Percentiles rank a stretch among this genome's conserved stretches.
These are phyloP conservation scores for Xanthoconium purpureum DNA, from an alignment of 768 basidiomycete species.

Conservation along the genomic window DNA sequence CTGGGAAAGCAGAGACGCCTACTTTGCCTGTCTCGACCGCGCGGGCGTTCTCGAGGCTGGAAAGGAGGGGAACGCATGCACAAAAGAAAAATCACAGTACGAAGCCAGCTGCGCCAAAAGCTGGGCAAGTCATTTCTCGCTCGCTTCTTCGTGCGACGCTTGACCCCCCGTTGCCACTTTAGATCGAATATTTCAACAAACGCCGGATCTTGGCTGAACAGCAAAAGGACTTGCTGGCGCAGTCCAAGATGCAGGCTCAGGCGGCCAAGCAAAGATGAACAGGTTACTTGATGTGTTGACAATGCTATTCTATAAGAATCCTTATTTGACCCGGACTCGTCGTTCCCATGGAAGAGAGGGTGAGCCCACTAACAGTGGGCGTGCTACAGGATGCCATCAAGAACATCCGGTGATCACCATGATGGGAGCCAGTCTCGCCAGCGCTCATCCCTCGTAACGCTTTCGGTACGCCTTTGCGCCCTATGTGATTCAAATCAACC, in stretches of 20 bases:
- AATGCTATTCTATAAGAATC: too few relatives aligned
- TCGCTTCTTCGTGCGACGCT: background rate
- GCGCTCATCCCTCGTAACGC: background rate
- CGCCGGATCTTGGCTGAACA: slow-evolving; percentile 77
- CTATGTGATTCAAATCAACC: background rate
- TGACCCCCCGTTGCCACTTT: background rate
- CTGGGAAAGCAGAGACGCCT: slow-evolving; percentile 82
- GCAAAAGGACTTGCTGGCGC: slow-evolving; percentile 67
- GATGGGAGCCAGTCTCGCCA: background rate
- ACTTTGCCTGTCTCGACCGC: slow-evolving; percentile 80
- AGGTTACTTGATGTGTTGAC: too few relatives aligned
- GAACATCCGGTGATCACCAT: background rate
- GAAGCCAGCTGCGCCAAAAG: slow-evolving; percentile 79
- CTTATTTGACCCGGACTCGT: background rate
- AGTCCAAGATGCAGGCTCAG: slow-evolving; percentile 38
- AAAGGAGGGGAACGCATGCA: slow-evolving; percentile 62
- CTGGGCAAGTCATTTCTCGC: slow-evolving; percentile 61
- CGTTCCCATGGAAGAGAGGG: slow-evolving; percentile 1
- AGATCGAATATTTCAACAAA: slow-evolving; percentile 97
- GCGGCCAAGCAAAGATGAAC: slow-evolving; percentile 25
- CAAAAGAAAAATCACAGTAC: slow-evolving; percentile 55
- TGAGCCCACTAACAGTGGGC: background rate
- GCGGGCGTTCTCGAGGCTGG: slow-evolving; percentile 70
- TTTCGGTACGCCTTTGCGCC: background rate
- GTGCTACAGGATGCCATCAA: slow-evolving; percentile 1